Evolutionary conservation across 78 protist species (phyloP).

Genomic region (Dictyostelium intermedium): DNA sequence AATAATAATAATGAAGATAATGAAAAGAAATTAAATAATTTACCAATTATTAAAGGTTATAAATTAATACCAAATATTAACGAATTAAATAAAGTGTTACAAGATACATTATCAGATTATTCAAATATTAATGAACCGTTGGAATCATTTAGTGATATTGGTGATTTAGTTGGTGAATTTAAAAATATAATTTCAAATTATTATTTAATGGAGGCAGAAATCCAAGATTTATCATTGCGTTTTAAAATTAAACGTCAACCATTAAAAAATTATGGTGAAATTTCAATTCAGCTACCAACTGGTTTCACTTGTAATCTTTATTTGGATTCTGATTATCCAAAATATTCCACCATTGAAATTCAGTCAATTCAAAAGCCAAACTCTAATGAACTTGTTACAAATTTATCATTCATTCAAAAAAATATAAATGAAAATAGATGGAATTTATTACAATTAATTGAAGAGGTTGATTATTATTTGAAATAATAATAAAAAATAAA

Average conservation of each 20-base stretch:
- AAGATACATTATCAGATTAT: not conserved
- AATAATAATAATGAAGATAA: not conserved
- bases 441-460: conserved; percentile 15
- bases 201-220: conserved; percentile 1
- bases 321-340: conserved; percentile 21
- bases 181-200: not conserved
- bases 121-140: not conserved
- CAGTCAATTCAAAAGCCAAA: conserved; percentile 22
- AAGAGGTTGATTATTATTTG: conserved; percentile 1
- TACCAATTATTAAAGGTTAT: not conserved
- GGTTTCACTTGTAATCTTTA: not conserved
- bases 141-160: not conserved
- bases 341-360: not conserved
- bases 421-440: not conserved
- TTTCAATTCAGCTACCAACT: not conserved
- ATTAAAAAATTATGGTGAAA: not conserved
- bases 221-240: not conserved
- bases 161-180: not conserved
- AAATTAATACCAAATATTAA: not conserved
- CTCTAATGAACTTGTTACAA: not conserved
- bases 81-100: not conserved
- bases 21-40: not conserved
- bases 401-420: not conserved
- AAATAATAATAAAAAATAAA: not conserved
- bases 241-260: not conserved